Evolutionary conservation across 306 rosid genomes (phyloP), one percentile per base, ranked within the genome.

Genomic region (Canavalia gladiata): DNA sequence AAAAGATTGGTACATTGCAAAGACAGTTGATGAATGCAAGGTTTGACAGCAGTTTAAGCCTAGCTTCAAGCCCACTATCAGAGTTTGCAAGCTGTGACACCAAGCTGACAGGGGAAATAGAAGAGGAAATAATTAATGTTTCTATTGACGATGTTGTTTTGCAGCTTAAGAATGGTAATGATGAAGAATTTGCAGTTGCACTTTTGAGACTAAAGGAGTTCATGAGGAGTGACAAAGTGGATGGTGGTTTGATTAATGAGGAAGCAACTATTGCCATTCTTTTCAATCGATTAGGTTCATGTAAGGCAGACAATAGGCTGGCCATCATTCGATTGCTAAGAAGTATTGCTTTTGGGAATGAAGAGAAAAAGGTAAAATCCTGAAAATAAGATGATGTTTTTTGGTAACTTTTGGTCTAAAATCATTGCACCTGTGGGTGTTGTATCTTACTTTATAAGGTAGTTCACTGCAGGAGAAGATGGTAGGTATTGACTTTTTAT

Each of bases 381-480:
- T 74, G 37, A 30, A 47, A 18, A 49, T 41, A 30, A 69, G 75
- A 25, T 47, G 13, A 75, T 47, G 29, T 39, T 47, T 74, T 11
- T 8, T 6, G 47, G n/a, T 29, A 82, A 68, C 54, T 30, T 2
- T 31, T 62, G 45, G 29, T 64, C 52, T 66, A 81, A 67, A 75
- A 59, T 12, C 13, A 41, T 7, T 76, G 68, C 13, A n/a, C 54
- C 31, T 55, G 7, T 81, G 28, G 62, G 31, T 76, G 56, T 34
- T 81, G 73, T 78, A 49, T 74, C 88, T 82, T 55, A 86, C 66
- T 68, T 45, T 67, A 80, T 75, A 57, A 68, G 39, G 42, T 79
- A 72, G 71, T 85, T 78, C 77, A 56, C 56, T 87, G 89, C 97
- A 94, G 98, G 97, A 92, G 82, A 90, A 85, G 87, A 90, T 92